Percentiles rank a stretch among this genome's conserved stretches.
Conservation (phyloP, 2,329 filamentous ascomycete species). For the Botrytis deweyae region DNA sequence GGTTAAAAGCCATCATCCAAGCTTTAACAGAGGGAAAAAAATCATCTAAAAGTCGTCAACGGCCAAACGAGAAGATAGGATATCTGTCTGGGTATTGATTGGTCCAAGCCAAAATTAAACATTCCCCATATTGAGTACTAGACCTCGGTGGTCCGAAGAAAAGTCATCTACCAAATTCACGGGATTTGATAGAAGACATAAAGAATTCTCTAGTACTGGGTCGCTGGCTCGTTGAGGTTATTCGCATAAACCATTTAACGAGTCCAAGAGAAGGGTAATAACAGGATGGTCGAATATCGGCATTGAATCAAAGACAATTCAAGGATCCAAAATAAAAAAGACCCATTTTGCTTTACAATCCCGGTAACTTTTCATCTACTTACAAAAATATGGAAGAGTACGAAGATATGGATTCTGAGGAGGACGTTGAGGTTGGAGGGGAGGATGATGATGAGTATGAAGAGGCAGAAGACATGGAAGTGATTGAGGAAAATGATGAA, state of each 20-base stretch:
- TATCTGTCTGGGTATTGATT: neutral
- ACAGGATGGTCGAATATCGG: neutral
- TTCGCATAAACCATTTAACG: neutral
- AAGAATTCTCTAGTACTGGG: neutral
- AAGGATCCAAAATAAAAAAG: neutral
- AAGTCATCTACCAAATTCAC: neutral
- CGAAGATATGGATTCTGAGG: conserved; percentile 12
- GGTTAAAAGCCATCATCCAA: neutral
- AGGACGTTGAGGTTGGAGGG: neutral
- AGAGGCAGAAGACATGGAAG: neutral
- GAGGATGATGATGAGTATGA: conserved; percentile 2
- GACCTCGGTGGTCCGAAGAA: neutral
- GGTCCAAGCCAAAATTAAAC: conserved; percentile 5
- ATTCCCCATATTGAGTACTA: neutral
- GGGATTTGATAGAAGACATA: neutral
- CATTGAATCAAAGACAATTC: neutral
- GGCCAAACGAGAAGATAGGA: neutral
- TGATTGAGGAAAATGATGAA: conserved; percentile 8
- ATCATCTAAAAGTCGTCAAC: conserved; percentile 1
- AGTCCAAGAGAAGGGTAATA: neutral
- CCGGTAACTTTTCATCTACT: neutral
- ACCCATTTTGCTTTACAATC: neutral
- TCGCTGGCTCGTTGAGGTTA: neutral
- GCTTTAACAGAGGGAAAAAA: neutral
- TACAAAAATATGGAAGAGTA: conserved; percentile 15